A percentile compares a stretch with the other conserved stretches of the same genome.
phyloP scores from a whole-genome alignment of 1,284 basidiomycete genomes.

The Tremellales sp. region DNA sequence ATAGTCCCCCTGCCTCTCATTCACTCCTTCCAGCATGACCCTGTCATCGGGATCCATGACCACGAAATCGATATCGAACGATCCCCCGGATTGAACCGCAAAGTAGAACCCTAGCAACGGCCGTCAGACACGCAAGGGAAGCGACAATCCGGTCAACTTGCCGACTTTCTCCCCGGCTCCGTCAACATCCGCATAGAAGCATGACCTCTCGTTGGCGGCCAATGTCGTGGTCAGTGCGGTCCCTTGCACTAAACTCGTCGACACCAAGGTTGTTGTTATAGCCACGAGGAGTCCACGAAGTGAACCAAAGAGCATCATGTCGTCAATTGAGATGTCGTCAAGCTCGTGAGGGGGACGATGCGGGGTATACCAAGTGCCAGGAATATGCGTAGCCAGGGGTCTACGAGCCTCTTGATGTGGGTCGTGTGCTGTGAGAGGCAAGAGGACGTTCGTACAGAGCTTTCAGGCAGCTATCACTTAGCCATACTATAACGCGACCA shows the following conservation, averaged over 20 bases:
- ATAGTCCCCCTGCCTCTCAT: conserved; percentile 93
- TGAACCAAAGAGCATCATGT: too few relatives aligned
- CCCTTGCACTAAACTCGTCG: conserved; percentile 35
- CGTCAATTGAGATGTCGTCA: too few relatives aligned
- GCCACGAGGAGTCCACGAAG: too few relatives aligned
- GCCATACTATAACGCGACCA: too few relatives aligned
- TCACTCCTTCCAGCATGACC: conserved; percentile 75
- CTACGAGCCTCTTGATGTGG: too few relatives aligned
- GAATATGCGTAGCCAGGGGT: too few relatives aligned
- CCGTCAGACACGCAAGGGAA: not conserved
- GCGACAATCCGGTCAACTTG: conserved; percentile 17
- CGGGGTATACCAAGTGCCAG: too few relatives aligned
- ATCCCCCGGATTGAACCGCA: conserved; percentile 89
- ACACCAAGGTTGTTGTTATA: too few relatives aligned
- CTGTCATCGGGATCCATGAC: conserved; percentile 86
- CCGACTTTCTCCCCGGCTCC: conserved; percentile 48
- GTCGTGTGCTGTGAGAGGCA: too few relatives aligned
- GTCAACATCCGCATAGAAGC: conserved; percentile 97
- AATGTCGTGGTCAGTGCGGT: conserved; percentile 86
- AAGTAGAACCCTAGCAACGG: conserved; percentile 52
- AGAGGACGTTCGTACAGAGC: too few relatives aligned
- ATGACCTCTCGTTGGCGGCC: conserved; percentile 77
- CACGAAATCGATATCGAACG: conserved; percentile 94
- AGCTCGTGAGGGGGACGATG: too few relatives aligned
- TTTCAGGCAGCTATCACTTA: too few relatives aligned